Base-by-base conservation (phyloP, 1,284 basidiomycete genomes). In the Pyrrhoderma noxium region DNA sequence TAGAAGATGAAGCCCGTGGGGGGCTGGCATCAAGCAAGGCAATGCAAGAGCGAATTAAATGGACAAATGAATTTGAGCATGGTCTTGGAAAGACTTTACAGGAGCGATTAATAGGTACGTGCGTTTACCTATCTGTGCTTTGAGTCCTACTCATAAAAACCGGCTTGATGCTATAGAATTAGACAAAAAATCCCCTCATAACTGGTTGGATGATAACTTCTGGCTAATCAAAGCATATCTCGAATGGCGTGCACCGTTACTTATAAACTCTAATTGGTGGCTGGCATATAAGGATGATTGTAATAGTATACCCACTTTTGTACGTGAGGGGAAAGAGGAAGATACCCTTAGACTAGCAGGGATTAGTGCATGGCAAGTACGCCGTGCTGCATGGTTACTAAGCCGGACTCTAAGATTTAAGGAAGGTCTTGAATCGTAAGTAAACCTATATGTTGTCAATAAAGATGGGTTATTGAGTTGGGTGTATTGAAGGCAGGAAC, bases 201-300 rank as follows among this genome's bases (percentile, higher is more conserved):
- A 96, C 66, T 98, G 95, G 95, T 78, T 99, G 11, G 82, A 96
- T 60, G 94, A 98, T 68, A 92, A 90, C 51, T 87, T 94, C 61
- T 98, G 95, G 95, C 72, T 85, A 52, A 83, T 87, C 59, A 86
- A 89, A 59, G 85, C 91, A 0, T 99, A 98, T 68, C 82, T 92
- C 56, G 88, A 93, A 67, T 92, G 86, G 84, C 80, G 94, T 42
- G 80, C 81, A 1, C 92, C 95, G 0, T 72, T 98, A 27, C 73
- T 92, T 53, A 70, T 99, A 62, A 90, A 98, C 69, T 95, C 93
- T 8, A 97, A 98, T 64, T 98, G 94, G 94, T 98, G 94, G 94
- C 74, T 97, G 41, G 76, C 91, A n/a, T 89, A 94, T 64, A 67
- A 70, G 39, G 77, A 89, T 56, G 84, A 88, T 56, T 61, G 68